phyloP scores from a whole-genome alignment of 176 grass and related monocot genomes.

The Coix lacrymajobi region DNA sequence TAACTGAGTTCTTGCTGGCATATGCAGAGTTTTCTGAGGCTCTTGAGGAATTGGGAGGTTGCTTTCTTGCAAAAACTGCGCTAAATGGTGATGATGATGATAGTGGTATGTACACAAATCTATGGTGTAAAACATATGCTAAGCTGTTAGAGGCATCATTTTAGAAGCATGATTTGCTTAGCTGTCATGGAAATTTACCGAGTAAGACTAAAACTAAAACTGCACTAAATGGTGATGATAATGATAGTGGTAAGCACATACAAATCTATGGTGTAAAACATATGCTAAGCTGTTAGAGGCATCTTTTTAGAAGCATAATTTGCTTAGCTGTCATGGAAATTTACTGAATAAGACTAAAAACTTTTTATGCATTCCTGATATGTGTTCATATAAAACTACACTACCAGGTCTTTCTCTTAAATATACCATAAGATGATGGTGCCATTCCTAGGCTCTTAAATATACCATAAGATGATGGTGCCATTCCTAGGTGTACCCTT shows the following conservation, averaged over 20 bases:
- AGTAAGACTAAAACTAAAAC: slow-evolving; percentile 29
- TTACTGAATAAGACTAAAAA: background rate
- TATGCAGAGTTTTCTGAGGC: slow-evolving; percentile 81
- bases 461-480: too few relatives aligned
- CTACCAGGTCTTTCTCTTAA: background rate
- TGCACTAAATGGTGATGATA: slow-evolving; percentile 66
- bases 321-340: background rate
- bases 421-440: background rate
- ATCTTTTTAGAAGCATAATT: background rate
- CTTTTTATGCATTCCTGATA: background rate
- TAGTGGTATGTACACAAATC: slow-evolving; percentile 50
- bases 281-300: background rate
- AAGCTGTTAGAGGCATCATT: background rate
- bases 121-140: background rate
- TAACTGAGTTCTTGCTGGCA: background rate
- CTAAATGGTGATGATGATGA: slow-evolving; percentile 73
- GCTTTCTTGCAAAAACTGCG: slow-evolving; percentile 71
- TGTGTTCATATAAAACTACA: background rate
- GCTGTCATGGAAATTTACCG: background rate
- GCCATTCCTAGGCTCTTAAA: background rate
- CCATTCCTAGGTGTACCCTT: background rate
- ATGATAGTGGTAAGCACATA: slow-evolving; percentile 69
- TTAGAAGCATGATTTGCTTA: background rate
- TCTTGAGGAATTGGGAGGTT: slow-evolving; percentile 76
- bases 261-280: slow-evolving; percentile 11